Conservation (phyloP, 2,329 filamentous ascomycete species). For the Biscogniauxia sp. region DNA sequence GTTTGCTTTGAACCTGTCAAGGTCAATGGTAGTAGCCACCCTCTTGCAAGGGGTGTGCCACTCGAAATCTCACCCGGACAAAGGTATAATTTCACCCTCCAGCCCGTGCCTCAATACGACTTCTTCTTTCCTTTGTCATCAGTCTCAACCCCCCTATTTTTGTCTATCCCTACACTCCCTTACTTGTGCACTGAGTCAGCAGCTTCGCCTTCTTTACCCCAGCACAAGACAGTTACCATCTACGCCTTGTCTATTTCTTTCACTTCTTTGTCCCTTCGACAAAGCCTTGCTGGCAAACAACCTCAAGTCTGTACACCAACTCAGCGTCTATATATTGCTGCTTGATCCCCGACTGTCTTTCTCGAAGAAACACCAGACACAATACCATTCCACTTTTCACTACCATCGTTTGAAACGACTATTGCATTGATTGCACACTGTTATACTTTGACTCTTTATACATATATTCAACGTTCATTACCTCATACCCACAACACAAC, state of each 20-base stretch:
- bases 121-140: not conserved
- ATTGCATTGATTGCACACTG: not conserved
- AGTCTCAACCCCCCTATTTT: not conserved
- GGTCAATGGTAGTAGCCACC: too few species aligned
- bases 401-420: slow-evolving; percentile 16
- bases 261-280: not conserved
- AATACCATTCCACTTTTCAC: slow-evolving; percentile 1
- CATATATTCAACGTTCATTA: slow-evolving; percentile 19
- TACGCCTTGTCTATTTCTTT: not conserved
- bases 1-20: too few species aligned
- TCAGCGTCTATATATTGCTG: not conserved
- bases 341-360: slow-evolving; percentile 1
- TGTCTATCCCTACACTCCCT: not conserved
- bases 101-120: not conserved
- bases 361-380: not conserved
- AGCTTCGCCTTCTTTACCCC: slow-evolving; percentile 3
- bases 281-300: not conserved
- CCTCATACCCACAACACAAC: slow-evolving; percentile 11
- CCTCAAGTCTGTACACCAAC: slow-evolving; percentile 7
- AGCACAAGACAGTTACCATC: not conserved
- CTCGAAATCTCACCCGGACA: not conserved
- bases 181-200: not conserved
- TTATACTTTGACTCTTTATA: not conserved
- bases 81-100: not conserved
- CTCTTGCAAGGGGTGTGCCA: not conserved